Evolutionary conservation across 2,329 filamentous ascomycete genomes (phyloP), one percentile per base, ranked within the genome.

Genomic region (Penicillium sp.): DNA sequence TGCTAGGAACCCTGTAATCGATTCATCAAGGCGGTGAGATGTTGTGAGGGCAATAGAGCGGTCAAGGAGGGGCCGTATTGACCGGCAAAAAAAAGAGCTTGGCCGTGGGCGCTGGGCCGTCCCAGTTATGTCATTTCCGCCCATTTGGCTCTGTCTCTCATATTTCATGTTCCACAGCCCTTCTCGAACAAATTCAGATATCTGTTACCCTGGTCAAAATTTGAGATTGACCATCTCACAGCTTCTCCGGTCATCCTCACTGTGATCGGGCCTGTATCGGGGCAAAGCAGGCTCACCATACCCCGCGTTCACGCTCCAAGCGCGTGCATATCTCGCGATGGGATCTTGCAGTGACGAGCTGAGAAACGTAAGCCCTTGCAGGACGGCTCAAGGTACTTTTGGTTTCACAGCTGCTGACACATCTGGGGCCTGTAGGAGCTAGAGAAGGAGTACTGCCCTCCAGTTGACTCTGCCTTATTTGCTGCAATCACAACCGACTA

Each of bases 401-500:
- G 30, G 5, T 28, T 10, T n/a, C 14, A 16, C 14, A 16, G 7
- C 30, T 22, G 28, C 56, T 58, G 42, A 58, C 38, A 38, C 11
- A 14, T 11, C 13, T 46, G 26, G n/a, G 13, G 25, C 13, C 16
- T 42, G 25, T 51, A 79, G 77, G 75, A 76, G 46, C 68, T 80
- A 26, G 73, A 93, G 87, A 83, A 87, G 63, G 86, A 89, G 65
- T 94, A 92, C 71, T 88, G 88, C 72, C 85, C 89, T 26, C 84
- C 89, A 19, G 77, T 97, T 43, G 93, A 97, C 67, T 86, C 92
- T 65, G 85, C 91, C 0, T 83, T 94, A 13, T 85, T 97, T 60
- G 84, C 89, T 57, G 89, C 92, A 4, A 90, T 97, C 53, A 81
- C 87, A 5, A 85, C 81, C 55, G 94, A 98, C 71, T 91, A 87